phyloP scores from a whole-genome alignment of 352 stramenopile genomes.

The Globisporangium ultimum region DNA sequence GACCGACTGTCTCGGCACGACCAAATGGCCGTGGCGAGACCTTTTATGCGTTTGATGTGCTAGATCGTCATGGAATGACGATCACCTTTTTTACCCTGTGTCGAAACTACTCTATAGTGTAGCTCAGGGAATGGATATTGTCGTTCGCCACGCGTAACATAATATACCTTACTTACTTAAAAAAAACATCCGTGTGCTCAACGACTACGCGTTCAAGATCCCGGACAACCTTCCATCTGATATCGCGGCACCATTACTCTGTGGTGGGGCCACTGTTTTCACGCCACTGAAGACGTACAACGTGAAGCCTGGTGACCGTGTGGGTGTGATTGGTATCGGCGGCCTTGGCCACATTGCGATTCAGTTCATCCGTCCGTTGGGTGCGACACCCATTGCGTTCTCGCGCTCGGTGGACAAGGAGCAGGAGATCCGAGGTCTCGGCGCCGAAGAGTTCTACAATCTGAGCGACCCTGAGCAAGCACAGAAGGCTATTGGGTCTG shows the following conservation, averaged over 20 bases:
- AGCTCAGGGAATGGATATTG: too few species aligned
- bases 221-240: slow-evolving; percentile 59
- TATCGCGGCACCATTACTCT: slow-evolving; percentile 68
- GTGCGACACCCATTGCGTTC: slow-evolving; percentile 53
- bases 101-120: too few species aligned
- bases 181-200: slow-evolving; percentile 61
- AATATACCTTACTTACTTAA: too few species aligned
- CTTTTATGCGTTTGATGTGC: too few species aligned
- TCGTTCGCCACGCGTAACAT: too few species aligned
- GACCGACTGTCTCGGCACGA: too few species aligned
- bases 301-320: slow-evolving; percentile 39
- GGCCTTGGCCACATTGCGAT: slow-evolving; percentile 83
- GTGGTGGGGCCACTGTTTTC: slow-evolving; percentile 80
- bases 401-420: slow-evolving; percentile 63
- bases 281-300: slow-evolving; percentile 55
- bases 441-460: slow-evolving; percentile 59
- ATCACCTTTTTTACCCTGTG: too few species aligned
- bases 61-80: too few species aligned
- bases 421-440: slow-evolving; percentile 39
- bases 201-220: slow-evolving; percentile 70
- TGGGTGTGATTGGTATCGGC: slow-evolving; percentile 81
- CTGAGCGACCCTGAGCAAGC: slow-evolving; percentile 30
- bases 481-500: slow-evolving; percentile 13
- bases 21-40: too few species aligned
- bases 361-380: slow-evolving; percentile 74